Conservation (phyloP, 768 basidiomycete species). For the Dioszegia hungarica region DNA sequence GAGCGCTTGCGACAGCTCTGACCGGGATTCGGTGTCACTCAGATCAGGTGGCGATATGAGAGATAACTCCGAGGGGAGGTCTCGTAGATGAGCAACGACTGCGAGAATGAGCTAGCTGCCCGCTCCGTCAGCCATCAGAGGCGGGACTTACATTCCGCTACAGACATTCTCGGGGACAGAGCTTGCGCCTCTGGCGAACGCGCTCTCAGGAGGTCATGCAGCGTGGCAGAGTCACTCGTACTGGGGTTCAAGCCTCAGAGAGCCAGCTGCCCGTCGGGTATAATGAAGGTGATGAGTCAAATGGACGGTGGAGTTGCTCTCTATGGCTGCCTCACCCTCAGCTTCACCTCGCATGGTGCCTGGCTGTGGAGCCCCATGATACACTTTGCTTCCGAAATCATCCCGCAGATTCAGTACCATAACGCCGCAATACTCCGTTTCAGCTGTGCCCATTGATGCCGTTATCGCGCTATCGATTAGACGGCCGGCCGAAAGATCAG, state of each 20-base stretch:
- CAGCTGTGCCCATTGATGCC: not conserved
- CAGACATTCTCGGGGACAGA: too few species aligned
- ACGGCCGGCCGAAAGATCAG: too few species aligned
- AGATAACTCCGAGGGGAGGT: not conserved
- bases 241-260: too few species aligned
- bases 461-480: not conserved
- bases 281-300: too few species aligned
- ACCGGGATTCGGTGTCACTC: not conserved
- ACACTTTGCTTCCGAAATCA: not conserved
- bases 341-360: too few species aligned
- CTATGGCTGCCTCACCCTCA: too few species aligned
- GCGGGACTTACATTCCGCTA: not conserved
- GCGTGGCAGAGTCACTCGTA: too few species aligned
- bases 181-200: not conserved
- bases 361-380: too few species aligned
- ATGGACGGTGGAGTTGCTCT: too few species aligned
- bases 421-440: not conserved
- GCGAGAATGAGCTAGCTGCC: not conserved
- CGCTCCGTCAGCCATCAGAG: too few species aligned
- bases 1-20: not conserved
- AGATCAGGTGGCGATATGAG: not conserved
- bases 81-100: slow-evolving; percentile 1
- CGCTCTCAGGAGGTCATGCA: not conserved
- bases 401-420: not conserved
- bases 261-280: too few species aligned